Conservation (phyloP, 2,329 filamentous ascomycete species). For the Keithomyces neogunnii region DNA sequence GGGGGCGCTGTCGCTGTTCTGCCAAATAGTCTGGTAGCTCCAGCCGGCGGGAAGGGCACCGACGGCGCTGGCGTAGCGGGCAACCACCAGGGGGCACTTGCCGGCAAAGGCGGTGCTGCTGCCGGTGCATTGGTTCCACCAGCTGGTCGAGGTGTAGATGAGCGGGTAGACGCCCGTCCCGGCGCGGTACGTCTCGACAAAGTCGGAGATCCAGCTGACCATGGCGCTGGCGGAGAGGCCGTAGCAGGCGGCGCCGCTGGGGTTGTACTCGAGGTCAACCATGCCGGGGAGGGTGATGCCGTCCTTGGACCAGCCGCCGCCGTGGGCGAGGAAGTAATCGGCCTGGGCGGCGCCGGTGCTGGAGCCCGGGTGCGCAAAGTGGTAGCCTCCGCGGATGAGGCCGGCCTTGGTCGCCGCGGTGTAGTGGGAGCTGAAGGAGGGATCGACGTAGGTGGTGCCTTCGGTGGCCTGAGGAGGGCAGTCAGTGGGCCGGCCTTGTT, state of each 20-base stretch:
- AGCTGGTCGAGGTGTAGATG: conserved; percentile 43
- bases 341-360: conserved; percentile 35
- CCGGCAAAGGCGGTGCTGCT: conserved; percentile 15
- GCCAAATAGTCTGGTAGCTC: conserved; percentile 43
- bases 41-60: conserved; percentile 42
- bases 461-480: conserved; percentile 36
- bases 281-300: conserved; percentile 48
- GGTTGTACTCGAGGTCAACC: conserved; percentile 43
- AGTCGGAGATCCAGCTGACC: conserved; percentile 44
- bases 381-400: conserved; percentile 47
- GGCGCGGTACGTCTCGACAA: conserved; percentile 44
- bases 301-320: conserved; percentile 45
- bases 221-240: conserved; percentile 36
- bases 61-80: conserved; percentile 30
- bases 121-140: conserved; percentile 46
- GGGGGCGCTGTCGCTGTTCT: conserved; percentile 11
- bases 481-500: not conserved
- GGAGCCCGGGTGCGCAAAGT: conserved; percentile 42
- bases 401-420: conserved; percentile 37
- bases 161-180: conserved; percentile 16
- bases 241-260: conserved; percentile 27
- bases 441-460: conserved; percentile 36
- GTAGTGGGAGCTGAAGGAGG: conserved; percentile 35
- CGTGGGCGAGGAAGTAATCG: conserved; percentile 41
- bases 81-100: conserved; percentile 40